These are phyloP conservation scores for Colletotrichum abscissum DNA, from an alignment of 2,329 filamentous ascomycete species.

Conservation along the genomic window DNA sequence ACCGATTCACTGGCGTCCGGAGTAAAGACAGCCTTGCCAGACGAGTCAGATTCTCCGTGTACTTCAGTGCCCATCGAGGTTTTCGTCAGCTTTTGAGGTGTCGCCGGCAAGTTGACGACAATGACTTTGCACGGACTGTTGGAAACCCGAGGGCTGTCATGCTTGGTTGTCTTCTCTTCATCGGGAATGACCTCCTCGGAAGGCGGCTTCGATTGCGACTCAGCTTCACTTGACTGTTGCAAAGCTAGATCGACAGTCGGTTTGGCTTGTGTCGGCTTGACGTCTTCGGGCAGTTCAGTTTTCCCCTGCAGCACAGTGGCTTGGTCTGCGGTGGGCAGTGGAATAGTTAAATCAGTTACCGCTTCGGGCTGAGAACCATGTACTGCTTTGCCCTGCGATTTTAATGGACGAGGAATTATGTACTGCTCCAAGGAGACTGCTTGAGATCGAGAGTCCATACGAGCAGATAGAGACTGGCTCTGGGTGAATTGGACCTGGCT, in stretches of 20 bases:
- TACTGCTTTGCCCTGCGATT: not conserved
- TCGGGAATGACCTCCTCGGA: slow-evolving; percentile 41
- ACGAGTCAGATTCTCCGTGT: too few species aligned
- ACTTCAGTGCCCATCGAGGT: not conserved
- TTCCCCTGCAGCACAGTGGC: not conserved
- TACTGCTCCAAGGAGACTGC: slow-evolving; percentile 3
- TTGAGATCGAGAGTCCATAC: not conserved
- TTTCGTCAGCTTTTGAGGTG: slow-evolving; percentile 12
- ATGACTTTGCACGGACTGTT: not conserved
- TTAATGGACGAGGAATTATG: not conserved
- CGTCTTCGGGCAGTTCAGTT: not conserved
- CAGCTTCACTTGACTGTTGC: slow-evolving; percentile 1
- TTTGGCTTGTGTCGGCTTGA: not conserved
- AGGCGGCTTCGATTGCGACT: slow-evolving; percentile 43
- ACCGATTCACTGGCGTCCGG: not conserved
- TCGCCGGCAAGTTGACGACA: slow-evolving; percentile 22
- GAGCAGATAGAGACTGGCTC: not conserved
- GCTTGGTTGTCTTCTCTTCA: slow-evolving; percentile 7
- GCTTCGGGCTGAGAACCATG: not conserved
- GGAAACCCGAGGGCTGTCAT: not conserved
- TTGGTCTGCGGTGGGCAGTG: too few species aligned
- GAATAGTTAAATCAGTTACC: not conserved
- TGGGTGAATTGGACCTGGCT: not conserved
- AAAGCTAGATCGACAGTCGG: not conserved
- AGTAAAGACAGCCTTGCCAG: not conserved